A percentile compares a stretch with the other conserved stretches of the same genome.
phyloP scores from a whole-genome alignment of 257 asterid genomes.

The Prunella vulgaris region DNA sequence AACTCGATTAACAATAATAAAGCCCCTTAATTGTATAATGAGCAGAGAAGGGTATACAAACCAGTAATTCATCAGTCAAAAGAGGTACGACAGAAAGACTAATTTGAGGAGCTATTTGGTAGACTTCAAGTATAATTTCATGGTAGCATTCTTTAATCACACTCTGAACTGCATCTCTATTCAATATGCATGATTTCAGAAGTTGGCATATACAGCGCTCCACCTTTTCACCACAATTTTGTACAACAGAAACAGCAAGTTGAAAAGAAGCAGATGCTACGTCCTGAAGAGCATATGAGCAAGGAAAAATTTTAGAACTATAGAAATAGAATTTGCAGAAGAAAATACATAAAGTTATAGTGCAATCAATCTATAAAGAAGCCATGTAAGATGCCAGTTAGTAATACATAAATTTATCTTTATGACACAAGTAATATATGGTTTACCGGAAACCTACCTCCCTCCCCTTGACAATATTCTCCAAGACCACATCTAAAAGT shows the following conservation, averaged over 20 bases:
- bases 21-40: slow-evolving; percentile 7
- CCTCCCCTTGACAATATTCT: slow-evolving; percentile 57
- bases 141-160: slow-evolving; percentile 72
- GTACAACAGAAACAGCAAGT: slow-evolving; percentile 67
- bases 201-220: slow-evolving; percentile 49
- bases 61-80: slow-evolving; percentile 71
- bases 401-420: background rate
- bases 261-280: slow-evolving; percentile 48
- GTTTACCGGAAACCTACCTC: slow-evolving; percentile 40
- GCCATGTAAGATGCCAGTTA: background rate
- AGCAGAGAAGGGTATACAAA: slow-evolving; percentile 36
- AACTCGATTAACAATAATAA: slow-evolving; percentile 10
- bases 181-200: slow-evolving; percentile 69
- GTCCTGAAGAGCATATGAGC: slow-evolving; percentile 47
- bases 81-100: slow-evolving; percentile 72
- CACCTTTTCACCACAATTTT: slow-evolving; percentile 49
- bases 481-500: slow-evolving; percentile 67
- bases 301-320: slow-evolving; percentile 4
- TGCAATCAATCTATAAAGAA: background rate
- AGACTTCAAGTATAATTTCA: slow-evolving; percentile 61
- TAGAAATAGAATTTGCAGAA: slow-evolving; percentile 3
- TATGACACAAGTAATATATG: background rate
- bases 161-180: slow-evolving; percentile 58
- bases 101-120: slow-evolving; percentile 65
- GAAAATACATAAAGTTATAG: slow-evolving; percentile 8